Evolutionary conservation across 2,329 filamentous ascomycete species (phyloP).

Genomic region (Macrophomina tecta): DNA sequence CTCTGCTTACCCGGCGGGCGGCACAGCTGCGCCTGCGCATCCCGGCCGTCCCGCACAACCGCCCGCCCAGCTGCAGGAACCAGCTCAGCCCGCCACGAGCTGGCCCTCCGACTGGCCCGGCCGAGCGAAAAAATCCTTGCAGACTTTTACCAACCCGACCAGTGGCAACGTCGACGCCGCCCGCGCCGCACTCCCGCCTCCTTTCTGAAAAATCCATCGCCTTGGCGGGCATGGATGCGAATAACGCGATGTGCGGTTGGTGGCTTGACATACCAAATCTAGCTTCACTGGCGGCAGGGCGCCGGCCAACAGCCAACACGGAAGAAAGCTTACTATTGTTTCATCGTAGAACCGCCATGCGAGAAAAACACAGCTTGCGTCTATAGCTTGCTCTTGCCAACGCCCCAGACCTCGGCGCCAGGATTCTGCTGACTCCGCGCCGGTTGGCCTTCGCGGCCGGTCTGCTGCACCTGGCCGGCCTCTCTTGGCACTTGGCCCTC

Average conservation of each 20-base stretch:
- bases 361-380: conserved; percentile 5
- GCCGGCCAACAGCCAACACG: neutral
- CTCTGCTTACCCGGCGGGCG: neutral
- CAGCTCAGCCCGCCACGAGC: neutral
- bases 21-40: neutral
- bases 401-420: conserved; percentile 48
- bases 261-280: conserved; percentile 7
- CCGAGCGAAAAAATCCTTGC: neutral
- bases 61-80: conserved; percentile 16
- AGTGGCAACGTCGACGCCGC: conserved; percentile 1
- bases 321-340: conserved; percentile 18
- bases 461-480: conserved; percentile 26
- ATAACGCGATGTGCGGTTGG: neutral
- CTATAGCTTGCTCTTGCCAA: conserved; percentile 52
- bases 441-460: conserved; percentile 29
- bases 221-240: neutral
- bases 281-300: neutral
- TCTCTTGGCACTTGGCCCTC: conserved; percentile 42
- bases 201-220: neutral
- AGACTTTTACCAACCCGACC: neutral
- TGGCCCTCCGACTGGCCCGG: neutral
- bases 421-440: conserved; percentile 41
- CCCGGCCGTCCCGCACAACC: conserved; percentile 3
- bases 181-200: neutral
- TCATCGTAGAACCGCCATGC: conserved; percentile 9